Base-by-base conservation (phyloP, 2,329 filamentous ascomycete species). In the Fusarium mexicanum region DNA sequence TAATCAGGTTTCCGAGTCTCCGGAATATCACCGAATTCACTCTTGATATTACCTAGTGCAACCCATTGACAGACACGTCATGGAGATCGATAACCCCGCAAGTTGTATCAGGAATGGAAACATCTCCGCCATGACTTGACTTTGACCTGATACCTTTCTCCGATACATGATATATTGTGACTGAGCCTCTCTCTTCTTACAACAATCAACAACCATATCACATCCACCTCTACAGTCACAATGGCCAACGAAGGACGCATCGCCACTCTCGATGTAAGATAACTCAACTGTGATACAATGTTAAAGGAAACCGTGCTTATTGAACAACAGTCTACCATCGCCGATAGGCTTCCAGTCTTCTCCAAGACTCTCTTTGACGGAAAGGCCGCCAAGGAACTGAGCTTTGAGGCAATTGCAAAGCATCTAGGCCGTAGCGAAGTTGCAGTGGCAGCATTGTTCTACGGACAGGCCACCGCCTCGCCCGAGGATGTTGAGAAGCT, bases 361-460 rank as follows among this genome's bases (percentile, higher is more conserved):
- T 92, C 93, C 17, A 86, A 89, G 72, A 90, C 91, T 11, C 92
- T 98, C 63, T 83, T 83, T 69, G 87, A 90, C 41, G 94, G 93
- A 74, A 98, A 98, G 84, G 91, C 94, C 55, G 81, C 84, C 64
- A 92, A 93, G 83, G 88, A 90, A 74, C 88, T 97, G 41, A 93
- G 88, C 78, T 98, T 98, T 80, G 93, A 94, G 81, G 85, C 89
- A 48, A 95, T 98, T 78, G 94, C 90, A 59, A 84, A 91, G 75
- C 86, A 91, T 37, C 87, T 98, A 63, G 91, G 91, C 72, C 93
- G 95, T 73, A 91, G 92, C 79, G 93, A 98, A 84, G 93, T 98
- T 47, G 94, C 94, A 46, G 90, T 93, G 8, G 95, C 95, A 6
- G 95, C 95, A 5, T 86, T 98, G 72, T 98, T 98, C 88, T 98